Conservation (phyloP, 305 asterid genomes). For the Solanum hybrid region DNA sequence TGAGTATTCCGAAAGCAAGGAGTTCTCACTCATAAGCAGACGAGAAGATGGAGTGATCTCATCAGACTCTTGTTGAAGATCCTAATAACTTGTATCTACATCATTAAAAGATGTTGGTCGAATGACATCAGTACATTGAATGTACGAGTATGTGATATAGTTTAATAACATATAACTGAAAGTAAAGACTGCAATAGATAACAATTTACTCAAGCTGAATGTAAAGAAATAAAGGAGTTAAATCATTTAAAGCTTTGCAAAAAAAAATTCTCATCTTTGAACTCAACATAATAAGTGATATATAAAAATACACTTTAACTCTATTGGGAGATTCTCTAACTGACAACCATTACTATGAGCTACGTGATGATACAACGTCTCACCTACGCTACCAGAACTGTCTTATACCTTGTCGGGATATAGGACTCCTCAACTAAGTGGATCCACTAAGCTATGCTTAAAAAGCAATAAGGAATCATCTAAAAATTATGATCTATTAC, state of each 20-base stretch:
- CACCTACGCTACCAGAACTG: not conserved
- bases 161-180: no score
- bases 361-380: not conserved
- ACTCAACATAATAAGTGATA: no score
- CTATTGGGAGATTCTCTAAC: not conserved
- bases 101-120: not conserved
- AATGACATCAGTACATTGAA: not conserved
- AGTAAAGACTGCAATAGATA: not conserved
- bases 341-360: not conserved
- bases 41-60: not conserved
- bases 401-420: not conserved
- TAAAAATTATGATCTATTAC: no score
- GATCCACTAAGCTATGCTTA: not conserved
- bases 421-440: not conserved
- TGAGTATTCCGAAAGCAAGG: not conserved
- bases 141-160: not conserved
- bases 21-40: not conserved
- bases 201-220: not conserved
- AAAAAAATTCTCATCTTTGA: not conserved
- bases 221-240: not conserved
- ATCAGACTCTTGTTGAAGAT: not conserved
- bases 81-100: no score
- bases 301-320: no score
- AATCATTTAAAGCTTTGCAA: not conserved
- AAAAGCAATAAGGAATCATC: not conserved